These are phyloP conservation scores for Scenedesmus sp. DNA, from an alignment of 163 green algal genomes.

Conservation along the genomic window DNA sequence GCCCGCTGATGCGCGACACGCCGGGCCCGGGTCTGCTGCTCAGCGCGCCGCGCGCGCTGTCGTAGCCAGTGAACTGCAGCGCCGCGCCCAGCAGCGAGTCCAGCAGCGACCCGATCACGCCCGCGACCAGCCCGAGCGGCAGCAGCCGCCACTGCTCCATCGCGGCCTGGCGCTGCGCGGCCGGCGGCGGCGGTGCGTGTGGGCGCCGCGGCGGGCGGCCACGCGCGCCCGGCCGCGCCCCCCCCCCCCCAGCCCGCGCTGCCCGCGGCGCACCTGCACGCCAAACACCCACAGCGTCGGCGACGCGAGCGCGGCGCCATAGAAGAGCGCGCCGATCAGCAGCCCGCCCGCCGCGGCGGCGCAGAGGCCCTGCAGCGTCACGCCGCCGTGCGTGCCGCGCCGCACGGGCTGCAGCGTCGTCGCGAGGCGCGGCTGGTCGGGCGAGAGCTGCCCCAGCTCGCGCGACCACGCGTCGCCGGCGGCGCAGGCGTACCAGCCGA, in stretches of 20 bases:
- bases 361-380: slow-evolving; percentile 83
- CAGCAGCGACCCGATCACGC: slow-evolving; percentile 86
- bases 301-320: slow-evolving; percentile 59
- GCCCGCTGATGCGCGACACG: slow-evolving; percentile 82
- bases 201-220: neutral
- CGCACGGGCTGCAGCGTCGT: slow-evolving; percentile 84
- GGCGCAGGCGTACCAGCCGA: slow-evolving; percentile 93
- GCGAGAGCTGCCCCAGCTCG: slow-evolving; percentile 88
- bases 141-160: slow-evolving; percentile 78
- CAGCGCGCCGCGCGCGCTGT: slow-evolving; percentile 66
- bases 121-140: slow-evolving; percentile 74
- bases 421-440: slow-evolving; percentile 83
- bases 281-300: slow-evolving; percentile 66
- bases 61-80: slow-evolving; percentile 91
- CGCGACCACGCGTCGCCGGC: slow-evolving; percentile 95
- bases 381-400: slow-evolving; percentile 80
- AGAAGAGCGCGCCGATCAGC: slow-evolving; percentile 86
- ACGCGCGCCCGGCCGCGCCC: no score
- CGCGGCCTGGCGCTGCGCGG: slow-evolving; percentile 48
- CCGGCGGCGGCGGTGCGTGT: no score
- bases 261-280: slow-evolving; percentile 34
- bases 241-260: no score
- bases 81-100: slow-evolving; percentile 95
- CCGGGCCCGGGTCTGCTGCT: slow-evolving; percentile 71
- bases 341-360: slow-evolving; percentile 82